Base-by-base conservation (phyloP, 208 protist genomes). In the Leishmania turanica region DNA sequence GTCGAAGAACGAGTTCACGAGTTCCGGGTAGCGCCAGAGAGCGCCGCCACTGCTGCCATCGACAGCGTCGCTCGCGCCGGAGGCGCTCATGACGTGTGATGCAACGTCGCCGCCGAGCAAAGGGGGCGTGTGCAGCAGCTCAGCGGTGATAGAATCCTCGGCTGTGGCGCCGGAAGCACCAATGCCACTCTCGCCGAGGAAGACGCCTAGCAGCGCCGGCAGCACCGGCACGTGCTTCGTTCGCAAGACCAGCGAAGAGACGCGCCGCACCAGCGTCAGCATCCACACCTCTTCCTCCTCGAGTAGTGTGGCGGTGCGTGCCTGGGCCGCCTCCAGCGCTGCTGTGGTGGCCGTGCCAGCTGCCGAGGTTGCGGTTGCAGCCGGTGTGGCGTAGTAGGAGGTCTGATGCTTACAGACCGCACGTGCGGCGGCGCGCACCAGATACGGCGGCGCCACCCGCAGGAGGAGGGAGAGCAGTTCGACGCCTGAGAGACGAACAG, bases 391-490 rank as follows among this genome's bases (percentile, higher is more conserved):
- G 49, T 83, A 42, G 60, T 81, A 83, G 42, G 81, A 60, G 34
- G 47, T 72, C 78, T 91, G 85, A 62, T 88, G 83, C 19, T 65
- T 78, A 74, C 74, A 85, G 34, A 87, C 86, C 5, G 79, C 84
- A 21, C 83, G 83, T 0, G 83, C 81, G 17, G 84, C 86, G 13
- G 53, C 73, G 6, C 75, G 79, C 45, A 86, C 71, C 45, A 84
- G 71, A 34, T 60, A 64, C 7, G 83, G 75, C 49, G 81, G 81
- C 47, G 80, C 71, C 37, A 85, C 68, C 24, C 60, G 74, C 49
- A 96, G 78, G 8, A 94, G 71, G 17, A 91, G 68, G 49, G 84
- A 72, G 68, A 95, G 79, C 56, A 96, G 82, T 84, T 94, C 88
- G 24, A 95, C 85, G 19, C 88, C 93, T 21, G 82, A 75, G 53